A percentile compares a stretch with the other conserved stretches of the same genome.
Evolutionary conservation across 768 basidiomycete species (phyloP).

Genomic region (Chlorophyllum brunneum): DNA sequence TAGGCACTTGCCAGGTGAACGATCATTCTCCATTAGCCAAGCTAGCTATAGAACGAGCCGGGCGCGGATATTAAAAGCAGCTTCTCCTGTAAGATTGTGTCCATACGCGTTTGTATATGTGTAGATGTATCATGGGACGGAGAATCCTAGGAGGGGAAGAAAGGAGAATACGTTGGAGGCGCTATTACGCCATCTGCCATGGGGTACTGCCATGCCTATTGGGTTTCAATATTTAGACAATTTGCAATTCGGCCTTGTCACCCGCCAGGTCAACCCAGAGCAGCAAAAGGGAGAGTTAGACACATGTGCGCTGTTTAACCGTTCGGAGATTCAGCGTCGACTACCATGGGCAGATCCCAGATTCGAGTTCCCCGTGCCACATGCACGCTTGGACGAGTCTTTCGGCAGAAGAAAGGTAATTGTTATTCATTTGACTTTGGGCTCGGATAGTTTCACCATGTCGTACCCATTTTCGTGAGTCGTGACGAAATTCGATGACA

Average conservation of each 20-base stretch:
- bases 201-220: neutral
- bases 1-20: constrained; percentile 8
- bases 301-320: constrained; percentile 1
- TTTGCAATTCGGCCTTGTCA: constrained; percentile 1
- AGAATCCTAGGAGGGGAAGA: constrained; percentile 7
- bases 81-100: constrained; percentile 6
- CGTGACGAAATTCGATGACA: constrained; percentile 8
- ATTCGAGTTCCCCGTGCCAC: constrained; percentile 6
- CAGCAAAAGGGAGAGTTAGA: neutral
- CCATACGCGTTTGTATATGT: constrained; percentile 9
- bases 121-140: constrained; percentile 6
- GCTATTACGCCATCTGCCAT: constrained; percentile 8
- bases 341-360: constrained; percentile 7
- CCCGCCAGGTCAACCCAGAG: neutral
- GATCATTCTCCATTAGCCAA: constrained; percentile 9
- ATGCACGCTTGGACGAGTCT: constrained; percentile 6
- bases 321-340: constrained; percentile 8
- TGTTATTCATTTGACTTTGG: constrained; percentile 5
- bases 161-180: neutral
- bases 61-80: constrained; percentile 12
- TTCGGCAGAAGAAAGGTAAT: constrained; percentile 8
- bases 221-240: neutral
- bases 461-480: constrained; percentile 2
- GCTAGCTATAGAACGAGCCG: constrained; percentile 3
- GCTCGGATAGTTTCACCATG: neutral